phyloP scores from a whole-genome alignment of 2,329 filamentous ascomycete genomes.

The Thielaviopsis populi region DNA sequence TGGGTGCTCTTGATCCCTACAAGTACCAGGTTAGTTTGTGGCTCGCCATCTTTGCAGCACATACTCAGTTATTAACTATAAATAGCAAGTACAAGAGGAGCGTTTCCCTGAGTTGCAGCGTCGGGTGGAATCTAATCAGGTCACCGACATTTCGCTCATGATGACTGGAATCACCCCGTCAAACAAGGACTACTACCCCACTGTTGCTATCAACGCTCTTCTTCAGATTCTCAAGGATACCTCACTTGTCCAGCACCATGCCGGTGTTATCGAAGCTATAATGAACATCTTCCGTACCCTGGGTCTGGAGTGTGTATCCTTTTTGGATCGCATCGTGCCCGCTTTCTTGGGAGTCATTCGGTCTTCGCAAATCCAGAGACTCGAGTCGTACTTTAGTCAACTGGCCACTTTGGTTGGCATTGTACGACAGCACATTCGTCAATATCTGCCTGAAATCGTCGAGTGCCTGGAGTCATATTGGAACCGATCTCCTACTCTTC shows the following conservation, averaged over 20 bases:
- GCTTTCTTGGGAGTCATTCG: conserved; percentile 84
- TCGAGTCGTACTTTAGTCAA: conserved; percentile 97
- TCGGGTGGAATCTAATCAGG: conserved; percentile 43
- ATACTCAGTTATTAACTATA: conserved; percentile 20
- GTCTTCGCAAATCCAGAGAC: conserved; percentile 57
- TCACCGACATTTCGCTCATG: conserved; percentile 92
- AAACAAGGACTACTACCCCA: conserved; percentile 96
- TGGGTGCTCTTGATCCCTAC: conserved; percentile 90
- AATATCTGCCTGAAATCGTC: conserved; percentile 76
- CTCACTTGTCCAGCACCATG: conserved; percentile 81
- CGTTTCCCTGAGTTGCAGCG: conserved; percentile 61
- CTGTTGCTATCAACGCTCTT: conserved; percentile 90
- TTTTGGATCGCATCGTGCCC: conserved; percentile 84
- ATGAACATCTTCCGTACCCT: conserved; percentile 98
- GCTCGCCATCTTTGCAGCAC: neutral
- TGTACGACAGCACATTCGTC: conserved; percentile 89
- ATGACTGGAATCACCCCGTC: conserved; percentile 95
- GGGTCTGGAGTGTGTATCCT: conserved; percentile 88
- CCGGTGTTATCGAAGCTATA: conserved; percentile 87
- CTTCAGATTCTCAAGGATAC: conserved; percentile 83
- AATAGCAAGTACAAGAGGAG: conserved; percentile 66
- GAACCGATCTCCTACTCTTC: conserved; percentile 63
- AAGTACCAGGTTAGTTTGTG: conserved; percentile 49
- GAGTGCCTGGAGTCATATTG: conserved; percentile 80
- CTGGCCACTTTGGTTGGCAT: conserved; percentile 85